Percentiles rank a stretch among this genome's conserved stretches.
Evolutionary conservation across 2,329 filamentous ascomycete species (phyloP).

Genomic region (Raffaelea deltoideospora): DNA sequence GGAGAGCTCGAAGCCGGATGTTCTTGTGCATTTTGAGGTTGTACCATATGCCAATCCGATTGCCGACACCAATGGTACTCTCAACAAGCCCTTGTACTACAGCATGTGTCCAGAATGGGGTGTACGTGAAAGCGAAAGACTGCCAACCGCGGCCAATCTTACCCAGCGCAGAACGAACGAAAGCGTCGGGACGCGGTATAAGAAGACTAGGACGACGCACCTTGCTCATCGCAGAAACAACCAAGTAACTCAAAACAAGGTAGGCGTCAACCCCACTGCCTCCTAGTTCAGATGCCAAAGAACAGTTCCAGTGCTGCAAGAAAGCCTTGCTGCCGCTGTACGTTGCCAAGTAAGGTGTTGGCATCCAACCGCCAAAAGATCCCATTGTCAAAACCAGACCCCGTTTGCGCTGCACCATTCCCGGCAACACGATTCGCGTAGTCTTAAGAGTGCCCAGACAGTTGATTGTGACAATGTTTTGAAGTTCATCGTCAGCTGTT

Average conservation of each 20-base stretch:
- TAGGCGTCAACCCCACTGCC: constrained; percentile 76
- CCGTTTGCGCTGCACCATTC: constrained; percentile 68
- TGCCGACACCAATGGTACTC: constrained; percentile 36
- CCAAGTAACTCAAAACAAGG: constrained; percentile 79
- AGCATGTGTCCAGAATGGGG: constrained; percentile 86
- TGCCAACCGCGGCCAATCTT: constrained; percentile 80
- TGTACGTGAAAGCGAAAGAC: constrained; percentile 67
- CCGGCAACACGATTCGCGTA: constrained; percentile 71
- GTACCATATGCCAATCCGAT: constrained; percentile 28
- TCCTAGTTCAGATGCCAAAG: constrained; percentile 70
- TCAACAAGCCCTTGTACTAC: constrained; percentile 73
- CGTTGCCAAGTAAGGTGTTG: constrained; percentile 82
- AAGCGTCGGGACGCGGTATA: constrained; percentile 68
- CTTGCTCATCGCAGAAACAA: constrained; percentile 96
- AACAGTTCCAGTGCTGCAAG: constrained; percentile 87
- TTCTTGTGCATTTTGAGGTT: constrained; percentile 61
- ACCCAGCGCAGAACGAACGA: constrained; percentile 62
- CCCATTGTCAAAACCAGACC: constrained; percentile 95
- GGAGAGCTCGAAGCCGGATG: constrained; percentile 68
- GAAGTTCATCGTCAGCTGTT: constrained; percentile 65
- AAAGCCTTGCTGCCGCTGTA: constrained; percentile 98
- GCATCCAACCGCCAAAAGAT: constrained; percentile 84
- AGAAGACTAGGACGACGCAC: constrained; percentile 62
- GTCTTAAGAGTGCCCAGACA: constrained; percentile 79
- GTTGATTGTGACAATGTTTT: constrained; percentile 89